Evolutionary conservation across 768 basidiomycete genomes (phyloP).

Genomic region (Xerocomus brunneocitrinus): DNA sequence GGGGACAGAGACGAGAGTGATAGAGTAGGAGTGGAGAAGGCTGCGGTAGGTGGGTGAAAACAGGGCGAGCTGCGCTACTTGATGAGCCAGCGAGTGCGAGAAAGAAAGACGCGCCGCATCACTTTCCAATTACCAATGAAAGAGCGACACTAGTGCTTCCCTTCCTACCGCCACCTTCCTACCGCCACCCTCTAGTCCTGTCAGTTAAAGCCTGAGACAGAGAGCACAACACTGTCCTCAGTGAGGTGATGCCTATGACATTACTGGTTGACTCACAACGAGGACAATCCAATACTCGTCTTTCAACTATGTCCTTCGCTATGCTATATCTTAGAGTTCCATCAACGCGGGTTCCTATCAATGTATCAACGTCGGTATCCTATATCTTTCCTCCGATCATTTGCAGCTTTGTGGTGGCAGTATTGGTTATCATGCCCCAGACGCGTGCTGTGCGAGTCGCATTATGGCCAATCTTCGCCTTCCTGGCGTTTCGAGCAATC

Average conservation of each 20-base stretch:
- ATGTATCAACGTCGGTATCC: neutral
- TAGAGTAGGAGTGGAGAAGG: no score
- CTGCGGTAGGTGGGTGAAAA: no score
- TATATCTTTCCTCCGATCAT: neutral
- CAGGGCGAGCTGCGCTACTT: no score
- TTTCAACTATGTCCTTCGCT: neutral
- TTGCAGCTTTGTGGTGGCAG: neutral
- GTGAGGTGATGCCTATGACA: neutral
- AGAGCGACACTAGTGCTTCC: no score
- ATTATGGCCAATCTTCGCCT: conserved; percentile 44
- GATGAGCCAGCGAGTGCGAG: no score
- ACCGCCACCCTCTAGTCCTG: no score
- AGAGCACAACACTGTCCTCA: neutral
- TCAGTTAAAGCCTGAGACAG: neutral
- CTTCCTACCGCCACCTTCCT: no score
- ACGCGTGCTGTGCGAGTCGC: conserved; percentile 36
- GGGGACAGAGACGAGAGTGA: no score
- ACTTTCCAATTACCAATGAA: no score
- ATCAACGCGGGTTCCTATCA: neutral
- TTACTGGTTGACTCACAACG: neutral
- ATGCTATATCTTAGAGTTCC: conserved; percentile 14
- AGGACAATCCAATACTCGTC: neutral
- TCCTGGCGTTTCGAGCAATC: conserved; percentile 38
- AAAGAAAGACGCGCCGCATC: no score
- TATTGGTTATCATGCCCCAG: neutral